Evolutionary conservation across 768 basidiomycete species (phyloP), one percentile per base, ranked within the genome.

Genomic region (Daedalea quercina): DNA sequence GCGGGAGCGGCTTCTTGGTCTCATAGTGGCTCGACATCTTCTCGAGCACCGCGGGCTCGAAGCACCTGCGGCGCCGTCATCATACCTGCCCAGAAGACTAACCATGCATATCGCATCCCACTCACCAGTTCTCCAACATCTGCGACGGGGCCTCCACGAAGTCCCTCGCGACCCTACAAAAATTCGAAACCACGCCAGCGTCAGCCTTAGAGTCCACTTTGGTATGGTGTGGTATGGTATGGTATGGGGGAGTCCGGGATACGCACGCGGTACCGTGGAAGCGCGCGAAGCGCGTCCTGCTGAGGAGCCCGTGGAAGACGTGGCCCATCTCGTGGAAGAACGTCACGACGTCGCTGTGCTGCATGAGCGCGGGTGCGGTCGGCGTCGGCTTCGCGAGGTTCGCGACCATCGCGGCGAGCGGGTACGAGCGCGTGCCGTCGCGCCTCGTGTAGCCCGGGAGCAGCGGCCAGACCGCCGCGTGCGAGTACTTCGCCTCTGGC

Each of bases 121-220:
- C 69, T 17, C 44, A 84, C 91, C 91, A 94, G 62, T 93, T 90
- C 69, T 94, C 92, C 55, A 93, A 72, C 91, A 93, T 93, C 70
- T 94, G 90, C 17, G 85, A 87, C 0, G 91, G 92, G 2, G 91
- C 91, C 68, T 94, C 90, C 9, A 91, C 90, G 56, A 91, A 91
- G 66, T 92, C 90, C 4, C 85, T 70, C 25, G 58, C 58, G 31
- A 60, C 61, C 40, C 53, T 57, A 34, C n/a, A n/a, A n/a, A n/a
- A n/a, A n/a, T n/a, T n/a, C n/a, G n/a, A n/a, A 2, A 20, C 37
- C 46, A 44, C 24, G 35, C 26, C 52, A 47, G 12, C 33, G 19
- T 48, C 44, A 43, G n/a, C 46, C 40, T 13, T 11, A 13, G 11
- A 31, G n/a, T n/a, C 13, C 47, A 3, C 35, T 54, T 6, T 40